These are phyloP conservation scores for Pseudocercospora eumusae DNA, from an alignment of 2,329 filamentous ascomycete species.

Conservation along the genomic window DNA sequence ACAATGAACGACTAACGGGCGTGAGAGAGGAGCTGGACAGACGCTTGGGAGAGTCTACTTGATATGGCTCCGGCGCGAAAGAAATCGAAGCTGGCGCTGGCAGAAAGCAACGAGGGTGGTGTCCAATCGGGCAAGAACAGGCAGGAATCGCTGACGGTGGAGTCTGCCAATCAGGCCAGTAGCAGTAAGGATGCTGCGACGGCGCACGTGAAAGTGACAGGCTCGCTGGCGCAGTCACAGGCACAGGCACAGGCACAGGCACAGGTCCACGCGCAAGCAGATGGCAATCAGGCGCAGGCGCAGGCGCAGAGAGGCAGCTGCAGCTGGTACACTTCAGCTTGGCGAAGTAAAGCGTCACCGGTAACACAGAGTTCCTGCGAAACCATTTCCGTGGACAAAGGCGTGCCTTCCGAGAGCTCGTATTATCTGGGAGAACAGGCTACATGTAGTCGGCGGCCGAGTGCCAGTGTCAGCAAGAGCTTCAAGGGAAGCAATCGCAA, in stretches of 20 bases:
- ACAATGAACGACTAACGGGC: constrained; percentile 8
- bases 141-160: background rate
- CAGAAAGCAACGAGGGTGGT: constrained; percentile 16
- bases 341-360: constrained; percentile 47
- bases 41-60: background rate
- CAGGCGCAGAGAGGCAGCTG: constrained; percentile 37
- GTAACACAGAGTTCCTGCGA: constrained; percentile 51
- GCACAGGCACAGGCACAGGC: no score
- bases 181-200: constrained; percentile 1
- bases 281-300: constrained; percentile 13
- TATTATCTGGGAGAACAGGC: constrained; percentile 37
- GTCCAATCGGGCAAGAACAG: constrained; percentile 22
- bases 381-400: constrained; percentile 49
- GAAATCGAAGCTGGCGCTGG: constrained; percentile 29
- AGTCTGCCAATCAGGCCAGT: background rate
- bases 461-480: constrained; percentile 41
- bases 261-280: constrained; percentile 8
- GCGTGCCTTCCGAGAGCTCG: constrained; percentile 44
- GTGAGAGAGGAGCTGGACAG: background rate
- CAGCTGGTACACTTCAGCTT: constrained; percentile 50
- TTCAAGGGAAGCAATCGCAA: constrained; percentile 49
- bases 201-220: background rate
- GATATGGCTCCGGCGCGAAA: constrained; percentile 32
- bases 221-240: constrained; percentile 7
- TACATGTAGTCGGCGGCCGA: constrained; percentile 32